Base-by-base conservation (phyloP, 129 eudicot species). In the Pulicaria dysenterica region DNA sequence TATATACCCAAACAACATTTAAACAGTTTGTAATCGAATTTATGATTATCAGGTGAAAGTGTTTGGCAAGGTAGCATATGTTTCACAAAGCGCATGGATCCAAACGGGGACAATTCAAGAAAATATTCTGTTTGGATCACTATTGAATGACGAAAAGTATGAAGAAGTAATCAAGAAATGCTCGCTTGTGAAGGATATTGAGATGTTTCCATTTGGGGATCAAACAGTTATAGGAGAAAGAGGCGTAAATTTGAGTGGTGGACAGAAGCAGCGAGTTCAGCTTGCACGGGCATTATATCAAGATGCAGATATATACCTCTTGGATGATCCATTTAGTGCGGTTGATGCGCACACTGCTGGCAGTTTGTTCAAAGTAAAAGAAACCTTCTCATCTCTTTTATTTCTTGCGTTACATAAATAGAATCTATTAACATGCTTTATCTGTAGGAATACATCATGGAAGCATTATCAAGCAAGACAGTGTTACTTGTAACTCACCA, bases 311-410 rank as follows among this genome's bases (percentile, higher is more conserved):
- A 61, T 85, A 38, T 91, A 91, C 79, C 89, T 91, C 2, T 73
- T 91, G 78, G 97, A 91, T 58, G 97, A 91, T 75, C 97, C 97
- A 3, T 91, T 91, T 68, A 91, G 97, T 7, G 95, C 97, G 3
- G 91, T 91, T 64, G 97, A 91, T 87, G 97, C 97, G 31, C 95
- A 91, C 47, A 91, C 95, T 41, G 95, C 97, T 19, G 70, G 89
- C 38, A 75, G 84, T 50, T 75, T 91, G 73, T 91, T 91, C 60
- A 87, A 87, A 64, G 97, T 91, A 61, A 69, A 15, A 12, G 40
- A 8, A 53, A 3, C 1, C 31, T 69, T 71, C 53, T 70, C 64
- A 38, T 53, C 57, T 15, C 6, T 10, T 9, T 61, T 8, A 62
- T 12, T 17, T 57, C 44, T 6, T 11, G 3, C 6, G 49, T 8